Evolutionary conservation across 768 basidiomycete genomes (phyloP).

Genomic region (Pleurotus sapidus): DNA sequence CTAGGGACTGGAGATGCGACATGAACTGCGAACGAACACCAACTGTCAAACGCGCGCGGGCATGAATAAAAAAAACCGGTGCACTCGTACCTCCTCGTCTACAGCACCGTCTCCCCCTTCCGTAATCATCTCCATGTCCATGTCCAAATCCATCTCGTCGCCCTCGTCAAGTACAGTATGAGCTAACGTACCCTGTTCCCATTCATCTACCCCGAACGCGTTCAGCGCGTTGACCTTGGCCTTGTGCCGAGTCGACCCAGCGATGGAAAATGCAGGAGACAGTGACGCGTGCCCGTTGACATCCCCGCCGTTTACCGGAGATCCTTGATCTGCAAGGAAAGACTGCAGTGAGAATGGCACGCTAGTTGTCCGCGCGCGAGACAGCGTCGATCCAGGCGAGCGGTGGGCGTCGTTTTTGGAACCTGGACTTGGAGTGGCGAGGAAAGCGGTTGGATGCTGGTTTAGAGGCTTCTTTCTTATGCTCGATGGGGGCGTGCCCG

Average conservation of each 20-base stretch:
- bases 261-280: background rate
- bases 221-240: background rate
- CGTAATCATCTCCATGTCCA: conserved; percentile 74
- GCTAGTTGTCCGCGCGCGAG: background rate
- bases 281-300: background rate
- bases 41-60: conserved; percentile 5
- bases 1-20: conserved; percentile 33
- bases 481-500: background rate
- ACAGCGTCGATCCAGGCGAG: conserved; percentile 2
- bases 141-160: conserved; percentile 50
- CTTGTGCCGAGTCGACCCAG: background rate
- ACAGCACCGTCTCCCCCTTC: conserved; percentile 56
- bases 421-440: conserved; percentile 2
- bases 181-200: conserved; percentile 24
- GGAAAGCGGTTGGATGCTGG: background rate
- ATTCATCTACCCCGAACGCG: conserved; percentile 17
- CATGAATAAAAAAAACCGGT: conserved; percentile 1
- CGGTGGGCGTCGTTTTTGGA: background rate
- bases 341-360: conserved; percentile 1
- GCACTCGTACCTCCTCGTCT: conserved; percentile 60
- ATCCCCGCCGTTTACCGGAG: background rate
- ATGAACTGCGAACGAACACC: conserved; percentile 28
- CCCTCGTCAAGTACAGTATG: conserved; percentile 35
- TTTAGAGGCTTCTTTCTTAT: background rate
- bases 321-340: background rate